A percentile compares a stretch with the other conserved stretches of the same genome.
These are phyloP conservation scores for Murraya koenigii DNA, from an alignment of 345 rosid genomes.

Conservation along the genomic window DNA sequence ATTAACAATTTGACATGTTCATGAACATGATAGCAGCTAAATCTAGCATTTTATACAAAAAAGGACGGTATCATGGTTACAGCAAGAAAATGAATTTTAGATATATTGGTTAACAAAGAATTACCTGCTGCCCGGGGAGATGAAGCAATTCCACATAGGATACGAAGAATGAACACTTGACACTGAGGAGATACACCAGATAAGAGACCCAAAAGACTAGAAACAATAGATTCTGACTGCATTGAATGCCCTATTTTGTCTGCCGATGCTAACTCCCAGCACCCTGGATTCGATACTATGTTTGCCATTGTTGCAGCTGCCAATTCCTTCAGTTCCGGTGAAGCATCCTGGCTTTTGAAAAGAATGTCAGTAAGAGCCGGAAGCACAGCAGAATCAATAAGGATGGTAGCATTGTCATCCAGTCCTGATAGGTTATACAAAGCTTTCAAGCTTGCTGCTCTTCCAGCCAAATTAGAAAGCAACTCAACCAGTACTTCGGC, in stretches of 20 bases:
- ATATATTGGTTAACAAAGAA: neutral
- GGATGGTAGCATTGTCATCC: slow-evolving; percentile 40
- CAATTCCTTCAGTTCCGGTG: slow-evolving; percentile 25
- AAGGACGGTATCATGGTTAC: neutral
- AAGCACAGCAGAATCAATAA: slow-evolving; percentile 35
- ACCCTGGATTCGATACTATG: slow-evolving; percentile 43
- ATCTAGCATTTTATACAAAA: neutral
- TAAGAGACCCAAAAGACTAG: slow-evolving; percentile 30
- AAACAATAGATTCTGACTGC: slow-evolving; percentile 35
- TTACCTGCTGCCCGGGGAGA: slow-evolving; percentile 50
- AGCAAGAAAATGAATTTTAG: neutral
- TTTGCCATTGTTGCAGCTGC: slow-evolving; percentile 40
- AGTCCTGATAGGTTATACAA: slow-evolving; percentile 39
- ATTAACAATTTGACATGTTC: neutral
- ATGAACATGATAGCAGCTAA: neutral
- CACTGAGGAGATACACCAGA: slow-evolving; percentile 26
- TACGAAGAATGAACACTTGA: slow-evolving; percentile 29
- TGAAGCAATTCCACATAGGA: slow-evolving; percentile 37
- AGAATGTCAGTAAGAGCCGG: slow-evolving; percentile 36
- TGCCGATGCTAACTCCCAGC: slow-evolving; percentile 41
- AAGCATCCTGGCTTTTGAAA: slow-evolving; percentile 22
- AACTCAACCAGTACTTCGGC: slow-evolving; percentile 31
- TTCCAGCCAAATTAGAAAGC: slow-evolving; percentile 25
- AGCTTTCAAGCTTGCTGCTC: slow-evolving; percentile 34
- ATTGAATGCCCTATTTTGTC: slow-evolving; percentile 36